These are phyloP conservation scores for Penicillium ucsense DNA, from an alignment of 495 filamentous ascomycete species.

Conservation along the genomic window DNA sequence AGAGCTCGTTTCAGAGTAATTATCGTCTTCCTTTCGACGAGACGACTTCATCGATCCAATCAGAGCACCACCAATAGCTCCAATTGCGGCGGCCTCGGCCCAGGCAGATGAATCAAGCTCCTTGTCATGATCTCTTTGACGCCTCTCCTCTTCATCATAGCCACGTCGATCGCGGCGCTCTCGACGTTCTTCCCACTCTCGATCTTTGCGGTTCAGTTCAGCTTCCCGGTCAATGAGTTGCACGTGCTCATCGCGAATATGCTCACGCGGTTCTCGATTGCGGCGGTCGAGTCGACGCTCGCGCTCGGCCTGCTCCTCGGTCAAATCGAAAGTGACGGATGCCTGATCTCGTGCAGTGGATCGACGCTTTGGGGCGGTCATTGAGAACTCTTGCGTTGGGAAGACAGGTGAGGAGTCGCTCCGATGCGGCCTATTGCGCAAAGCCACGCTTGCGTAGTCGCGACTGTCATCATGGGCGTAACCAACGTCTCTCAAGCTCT, in stretches of 20 bases:
- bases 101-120: constrained; percentile 25
- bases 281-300: constrained; percentile 31
- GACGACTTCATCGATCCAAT: constrained; percentile 29
- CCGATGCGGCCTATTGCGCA: constrained; percentile 11
- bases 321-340: constrained; percentile 38
- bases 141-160: constrained; percentile 15
- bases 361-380: constrained; percentile 25
- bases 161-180: constrained; percentile 13
- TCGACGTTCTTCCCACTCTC: constrained; percentile 2
- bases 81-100: constrained; percentile 38
- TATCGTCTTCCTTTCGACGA: constrained; percentile 29
- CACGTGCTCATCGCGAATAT: constrained; percentile 17
- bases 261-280: constrained; percentile 16
- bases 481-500: constrained; percentile 14
- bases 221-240: constrained; percentile 26
- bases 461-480: constrained; percentile 1
- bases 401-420: constrained; percentile 30
- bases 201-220: constrained; percentile 9
- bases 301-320: constrained; percentile 37
- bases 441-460: background rate
- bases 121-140: constrained; percentile 6
- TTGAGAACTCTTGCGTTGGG: constrained; percentile 12
- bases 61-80: constrained; percentile 36
- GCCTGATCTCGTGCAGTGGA: constrained; percentile 33
- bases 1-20: constrained; percentile 21